Base-by-base conservation (phyloP, 306 rosid genomes). In the Ammopiptanthus mongolicus region DNA sequence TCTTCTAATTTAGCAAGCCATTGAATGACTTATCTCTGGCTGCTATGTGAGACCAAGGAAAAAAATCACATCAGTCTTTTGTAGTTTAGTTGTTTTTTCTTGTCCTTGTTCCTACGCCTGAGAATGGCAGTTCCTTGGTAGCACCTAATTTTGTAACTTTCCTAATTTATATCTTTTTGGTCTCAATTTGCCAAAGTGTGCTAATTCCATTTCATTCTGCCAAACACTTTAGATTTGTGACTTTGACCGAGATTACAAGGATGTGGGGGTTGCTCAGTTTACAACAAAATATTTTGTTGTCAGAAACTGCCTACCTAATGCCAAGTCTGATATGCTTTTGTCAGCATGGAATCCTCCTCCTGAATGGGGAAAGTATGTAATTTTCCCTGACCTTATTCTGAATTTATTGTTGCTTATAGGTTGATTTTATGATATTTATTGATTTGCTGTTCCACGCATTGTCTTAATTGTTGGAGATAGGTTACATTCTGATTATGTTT, bases 191-290 rank as follows among this genome's bases (percentile, higher is more conserved):
- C 67, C 41, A 52, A 77, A 36, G 42, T 69, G 51, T 65, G 64
- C 85, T 86, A 63, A 91, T 78, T 37, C 28, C 23, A 29, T 62
- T 78, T 73, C 75, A 18, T 77, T 51, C 58, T 80, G 69, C 52
- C 39, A 46, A 65, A 78, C 17, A 46, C 68, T 56, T 56, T 86
- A 96, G 99, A 89, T 87, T 74, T 96, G 76, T 80, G 98, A 96
- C 83, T 92, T 96, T 51, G 98, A 96, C 76, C 99, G 98, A 39
- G 99, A 96, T 85, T 96, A 90, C 92, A 96, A 89, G 87, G 99
- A 92, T 84, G 92, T 96, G 1, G 98, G 97, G 13, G 90, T 96
- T 82, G 97, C 93, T 71, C 97, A 83, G 80, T 92, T 96, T 77
- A 96, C 96, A 46, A 90, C 99, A 51, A 96, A 92, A 83, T 89